A percentile compares a stretch with the other conserved stretches of the same genome.
These are phyloP conservation scores for Myochromella boudieri DNA, from an alignment of 768 basidiomycete genomes.

Conservation along the genomic window DNA sequence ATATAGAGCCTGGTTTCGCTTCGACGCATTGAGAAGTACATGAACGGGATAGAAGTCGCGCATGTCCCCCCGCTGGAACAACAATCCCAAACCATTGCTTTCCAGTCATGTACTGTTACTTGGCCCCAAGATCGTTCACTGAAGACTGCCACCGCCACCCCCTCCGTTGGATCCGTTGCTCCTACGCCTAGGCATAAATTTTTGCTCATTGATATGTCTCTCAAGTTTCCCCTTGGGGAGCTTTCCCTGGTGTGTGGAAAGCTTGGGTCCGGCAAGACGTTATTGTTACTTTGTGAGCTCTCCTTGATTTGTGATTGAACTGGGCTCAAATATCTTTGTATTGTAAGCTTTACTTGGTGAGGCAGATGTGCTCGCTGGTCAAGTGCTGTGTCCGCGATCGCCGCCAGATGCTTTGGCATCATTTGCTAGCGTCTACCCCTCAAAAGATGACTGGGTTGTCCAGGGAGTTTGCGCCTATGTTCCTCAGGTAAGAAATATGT, in stretches of 20 bases:
- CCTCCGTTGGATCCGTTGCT: slow-evolving; percentile 59
- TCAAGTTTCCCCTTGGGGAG: slow-evolving; percentile 78
- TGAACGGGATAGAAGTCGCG: slow-evolving; percentile 70
- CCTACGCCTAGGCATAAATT: slow-evolving; percentile 81
- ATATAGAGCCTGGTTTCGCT: slow-evolving; percentile 75
- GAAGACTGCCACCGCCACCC: slow-evolving; percentile 33
- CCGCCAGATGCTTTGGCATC: slow-evolving; percentile 75
- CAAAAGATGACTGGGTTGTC: slow-evolving; percentile 73
- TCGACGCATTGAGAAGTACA: slow-evolving; percentile 89
- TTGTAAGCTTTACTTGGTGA: slow-evolving; percentile 79
- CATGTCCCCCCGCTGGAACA: slow-evolving; percentile 55
- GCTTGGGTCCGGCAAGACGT: slow-evolving; percentile 85
- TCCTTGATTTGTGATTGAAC: too few relatives aligned
- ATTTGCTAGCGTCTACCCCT: slow-evolving; percentile 41
- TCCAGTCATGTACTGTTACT: slow-evolving; percentile 85
- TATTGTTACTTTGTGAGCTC: slow-evolving; percentile 64
- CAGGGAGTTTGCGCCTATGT: slow-evolving; percentile 84
- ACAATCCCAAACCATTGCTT: slow-evolving; percentile 61
- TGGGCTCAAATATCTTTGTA: too few relatives aligned
- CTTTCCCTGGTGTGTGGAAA: slow-evolving; percentile 87
- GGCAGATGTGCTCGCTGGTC: slow-evolving; percentile 81
- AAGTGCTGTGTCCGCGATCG: slow-evolving; percentile 80
- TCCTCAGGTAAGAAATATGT: slow-evolving; percentile 60
- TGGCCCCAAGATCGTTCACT: slow-evolving; percentile 81
- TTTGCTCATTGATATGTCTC: slow-evolving; percentile 70